Percentiles rank a stretch among this genome's conserved stretches.
Evolutionary conservation across 2,329 filamentous ascomycete genomes (phyloP).

Genomic region (Nigrospora oryzae): DNA sequence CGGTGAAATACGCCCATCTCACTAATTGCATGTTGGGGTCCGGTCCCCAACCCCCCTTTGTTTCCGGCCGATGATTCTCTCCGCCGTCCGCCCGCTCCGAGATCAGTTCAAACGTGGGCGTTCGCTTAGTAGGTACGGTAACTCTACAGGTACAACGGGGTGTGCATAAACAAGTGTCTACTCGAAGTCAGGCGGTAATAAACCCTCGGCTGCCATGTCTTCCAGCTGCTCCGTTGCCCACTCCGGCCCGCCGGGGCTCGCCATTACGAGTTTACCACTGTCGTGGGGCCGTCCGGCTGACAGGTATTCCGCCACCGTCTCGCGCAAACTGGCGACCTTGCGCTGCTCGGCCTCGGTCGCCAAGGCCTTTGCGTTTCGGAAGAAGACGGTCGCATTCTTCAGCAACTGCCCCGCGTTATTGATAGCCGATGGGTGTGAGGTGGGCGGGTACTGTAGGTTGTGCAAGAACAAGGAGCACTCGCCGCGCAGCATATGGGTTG

Average conservation of each 20-base stretch:
- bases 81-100: too few species aligned
- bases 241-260: slow-evolving; percentile 6
- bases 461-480: slow-evolving; percentile 17
- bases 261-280: slow-evolving; percentile 4
- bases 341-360: slow-evolving; percentile 8
- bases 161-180: neutral
- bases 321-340: slow-evolving; percentile 8
- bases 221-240: slow-evolving; percentile 13
- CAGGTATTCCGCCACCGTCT: slow-evolving; percentile 8
- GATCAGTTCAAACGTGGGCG: too few species aligned
- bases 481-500: slow-evolving; percentile 18
- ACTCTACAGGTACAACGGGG: too few species aligned
- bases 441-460: slow-evolving; percentile 14
- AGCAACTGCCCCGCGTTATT: slow-evolving; percentile 12
- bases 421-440: slow-evolving; percentile 11
- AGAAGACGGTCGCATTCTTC: slow-evolving; percentile 20
- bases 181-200: slow-evolving; percentile 4
- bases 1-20: too few species aligned
- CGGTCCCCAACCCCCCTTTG: too few species aligned
- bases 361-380: slow-evolving; percentile 20
- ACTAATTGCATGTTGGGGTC: too few species aligned
- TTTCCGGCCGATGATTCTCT: too few species aligned
- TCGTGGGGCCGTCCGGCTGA: slow-evolving; percentile 2
- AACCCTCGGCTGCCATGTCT: slow-evolving; percentile 11
- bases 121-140: too few species aligned